Conservation (phyloP, 1,284 basidiomycete genomes). For the Leccinum olivaceoglutinosum region DNA sequence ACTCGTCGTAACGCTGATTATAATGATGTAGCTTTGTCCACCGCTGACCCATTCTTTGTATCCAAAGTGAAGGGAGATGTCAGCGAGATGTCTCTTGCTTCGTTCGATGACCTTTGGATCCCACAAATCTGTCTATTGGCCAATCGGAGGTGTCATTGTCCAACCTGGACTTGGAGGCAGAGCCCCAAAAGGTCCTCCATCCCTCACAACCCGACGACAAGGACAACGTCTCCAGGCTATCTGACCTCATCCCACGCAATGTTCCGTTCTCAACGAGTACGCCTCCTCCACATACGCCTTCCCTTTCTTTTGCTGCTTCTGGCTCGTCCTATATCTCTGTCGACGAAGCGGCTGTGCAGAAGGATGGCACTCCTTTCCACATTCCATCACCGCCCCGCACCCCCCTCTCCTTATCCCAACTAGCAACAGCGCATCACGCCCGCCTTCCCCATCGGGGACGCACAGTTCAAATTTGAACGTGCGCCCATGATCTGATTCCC, state of each 20-base stretch:
- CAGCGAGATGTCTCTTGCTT: constrained; percentile 34
- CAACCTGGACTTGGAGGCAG: constrained; percentile 27
- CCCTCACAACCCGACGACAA: constrained; percentile 10
- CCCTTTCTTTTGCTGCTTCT: constrained; percentile 18
- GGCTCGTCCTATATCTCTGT: constrained; percentile 16
- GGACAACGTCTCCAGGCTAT: constrained; percentile 13
- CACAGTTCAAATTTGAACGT: constrained; percentile 8
- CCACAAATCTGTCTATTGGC: constrained; percentile 30
- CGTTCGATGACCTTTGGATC: constrained; percentile 31
- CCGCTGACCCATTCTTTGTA: constrained; percentile 22
- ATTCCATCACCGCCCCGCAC: constrained; percentile 5
- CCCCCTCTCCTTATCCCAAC: constrained; percentile 1
- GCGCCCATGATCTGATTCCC: constrained; percentile 22
- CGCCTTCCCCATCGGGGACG: constrained; percentile 11
- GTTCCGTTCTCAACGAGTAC: constrained; percentile 26
- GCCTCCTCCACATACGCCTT: constrained; percentile 19
- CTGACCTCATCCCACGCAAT: constrained; percentile 22
- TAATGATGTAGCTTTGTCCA: constrained; percentile 9
- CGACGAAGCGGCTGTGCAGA: constrained; percentile 6
- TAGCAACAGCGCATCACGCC: neutral
- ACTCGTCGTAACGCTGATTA: neutral
- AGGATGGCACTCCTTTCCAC: constrained; percentile 4
- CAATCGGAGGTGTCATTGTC: constrained; percentile 31
- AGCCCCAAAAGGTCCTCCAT: constrained; percentile 24
- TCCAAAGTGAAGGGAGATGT: constrained; percentile 28